phyloP scores from a whole-genome alignment of 2,329 filamentous ascomycete genomes.

The Claviceps sp. region DNA sequence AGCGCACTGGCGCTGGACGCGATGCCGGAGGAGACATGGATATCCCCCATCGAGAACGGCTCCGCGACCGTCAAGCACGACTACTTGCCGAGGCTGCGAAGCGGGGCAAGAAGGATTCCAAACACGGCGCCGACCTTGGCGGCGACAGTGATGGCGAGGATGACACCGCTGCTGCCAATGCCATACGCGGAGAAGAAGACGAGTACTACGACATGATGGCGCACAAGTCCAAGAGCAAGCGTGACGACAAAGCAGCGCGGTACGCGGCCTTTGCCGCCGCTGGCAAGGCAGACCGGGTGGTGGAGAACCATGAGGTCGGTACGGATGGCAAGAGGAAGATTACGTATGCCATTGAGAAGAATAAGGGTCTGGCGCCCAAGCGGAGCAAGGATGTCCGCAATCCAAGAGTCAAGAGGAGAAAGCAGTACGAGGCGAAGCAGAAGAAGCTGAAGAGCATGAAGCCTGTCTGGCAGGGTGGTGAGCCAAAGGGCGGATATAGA shows the following conservation, averaged over 20 bases:
- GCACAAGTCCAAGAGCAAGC: conserved; percentile 53
- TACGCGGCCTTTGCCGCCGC: conserved; percentile 45
- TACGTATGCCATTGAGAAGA: conserved; percentile 89
- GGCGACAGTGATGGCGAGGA: conserved; percentile 59
- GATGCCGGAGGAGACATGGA: conserved; percentile 70
- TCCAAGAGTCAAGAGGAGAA: conserved; percentile 93
- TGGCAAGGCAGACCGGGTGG: conserved; percentile 47
- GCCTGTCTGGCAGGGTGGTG: conserved; percentile 72
- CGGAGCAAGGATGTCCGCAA: conserved; percentile 91
- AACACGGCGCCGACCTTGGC: conserved; percentile 51
- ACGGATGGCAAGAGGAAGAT: conserved; percentile 85
- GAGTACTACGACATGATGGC: conserved; percentile 89
- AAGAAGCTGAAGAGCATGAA: conserved; percentile 90
- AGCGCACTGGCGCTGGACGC: conserved; percentile 58
- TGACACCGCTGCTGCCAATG: conserved; percentile 34
- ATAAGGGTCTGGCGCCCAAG: conserved; percentile 83
- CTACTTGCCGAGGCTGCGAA: conserved; percentile 81
- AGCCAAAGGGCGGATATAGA: conserved; percentile 72
- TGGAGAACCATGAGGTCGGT: conserved; percentile 56
- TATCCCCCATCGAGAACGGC: conserved; percentile 76
- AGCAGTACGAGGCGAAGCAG: conserved; percentile 91
- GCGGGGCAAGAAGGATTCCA: conserved; percentile 55
- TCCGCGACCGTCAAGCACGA: conserved; percentile 73
- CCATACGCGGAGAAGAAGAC: conserved; percentile 45
- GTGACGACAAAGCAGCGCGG: conserved; percentile 53